Conservation (phyloP, 345 rosid species). For the Arabidopsis arenosa region DNA sequence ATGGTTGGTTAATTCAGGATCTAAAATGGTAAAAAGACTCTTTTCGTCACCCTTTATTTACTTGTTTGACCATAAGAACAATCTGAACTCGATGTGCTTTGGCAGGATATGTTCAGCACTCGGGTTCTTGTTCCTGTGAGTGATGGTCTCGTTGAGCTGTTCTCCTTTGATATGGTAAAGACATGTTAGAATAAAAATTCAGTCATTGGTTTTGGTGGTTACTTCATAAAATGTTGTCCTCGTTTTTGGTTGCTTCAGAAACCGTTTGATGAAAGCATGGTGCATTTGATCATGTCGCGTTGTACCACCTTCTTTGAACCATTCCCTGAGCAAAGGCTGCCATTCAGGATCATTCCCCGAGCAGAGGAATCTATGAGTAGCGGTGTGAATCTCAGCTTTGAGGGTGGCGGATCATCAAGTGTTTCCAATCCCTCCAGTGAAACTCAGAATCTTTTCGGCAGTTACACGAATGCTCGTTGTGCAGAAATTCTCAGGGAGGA, state of each 20-base stretch:
- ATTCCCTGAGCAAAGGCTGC: slow-evolving; percentile 28
- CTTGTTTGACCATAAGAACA: slow-evolving; percentile 13
- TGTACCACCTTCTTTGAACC: slow-evolving; percentile 48
- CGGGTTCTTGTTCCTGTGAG: slow-evolving; percentile 69
- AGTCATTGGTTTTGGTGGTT: not conserved
- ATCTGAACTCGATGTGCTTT: slow-evolving; percentile 11
- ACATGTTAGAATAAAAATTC: not conserved
- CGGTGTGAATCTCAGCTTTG: slow-evolving; percentile 47
- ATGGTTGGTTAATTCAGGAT: slow-evolving; percentile 59
- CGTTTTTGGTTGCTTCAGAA: slow-evolving; percentile 53
- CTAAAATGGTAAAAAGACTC: slow-evolving; percentile 48
- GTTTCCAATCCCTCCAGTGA: slow-evolving; percentile 55
- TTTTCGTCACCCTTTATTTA: not conserved
- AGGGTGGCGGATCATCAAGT: slow-evolving; percentile 55
- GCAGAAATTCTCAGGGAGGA: not conserved
- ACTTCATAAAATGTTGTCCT: slow-evolving; percentile 4
- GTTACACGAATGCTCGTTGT: not conserved
- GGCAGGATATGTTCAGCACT: slow-evolving; percentile 64
- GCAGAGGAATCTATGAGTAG: slow-evolving; percentile 35
- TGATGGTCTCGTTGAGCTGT: slow-evolving; percentile 89
- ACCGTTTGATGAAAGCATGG: slow-evolving; percentile 58
- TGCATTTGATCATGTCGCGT: slow-evolving; percentile 55
- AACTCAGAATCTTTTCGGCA: slow-evolving; percentile 28
- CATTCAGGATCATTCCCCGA: slow-evolving; percentile 30
- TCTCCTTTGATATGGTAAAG: slow-evolving; percentile 62